Evolutionary conservation across 1,284 basidiomycete species (phyloP).

Genomic region (Cryptococcus sp.): DNA sequence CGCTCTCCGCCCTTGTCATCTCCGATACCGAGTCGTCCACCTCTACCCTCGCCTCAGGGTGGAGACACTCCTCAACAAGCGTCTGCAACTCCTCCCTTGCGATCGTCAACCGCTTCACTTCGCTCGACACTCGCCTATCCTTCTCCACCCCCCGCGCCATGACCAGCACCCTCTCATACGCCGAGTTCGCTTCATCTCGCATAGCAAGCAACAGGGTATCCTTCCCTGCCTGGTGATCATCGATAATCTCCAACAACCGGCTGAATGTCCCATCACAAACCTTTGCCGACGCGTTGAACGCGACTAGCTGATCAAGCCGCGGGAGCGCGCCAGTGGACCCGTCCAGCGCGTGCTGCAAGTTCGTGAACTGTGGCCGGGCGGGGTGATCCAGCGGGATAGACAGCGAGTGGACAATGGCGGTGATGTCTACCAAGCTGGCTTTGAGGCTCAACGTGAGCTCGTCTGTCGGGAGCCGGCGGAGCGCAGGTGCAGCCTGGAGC

Average conservation of each 20-base stretch:
- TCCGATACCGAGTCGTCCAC: conserved; percentile 1
- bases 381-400: background rate
- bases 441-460: background rate
- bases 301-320: conserved; percentile 15
- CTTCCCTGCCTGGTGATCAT: conserved; percentile 4
- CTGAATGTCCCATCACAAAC: conserved; percentile 26
- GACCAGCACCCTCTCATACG: background rate
- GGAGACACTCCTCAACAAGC: conserved; percentile 16
- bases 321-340: conserved; percentile 2
- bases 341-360: conserved; percentile 3
- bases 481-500: background rate
- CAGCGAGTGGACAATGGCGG: background rate
- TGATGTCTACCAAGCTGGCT: background rate
- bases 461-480: background rate
- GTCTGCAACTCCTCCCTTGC: conserved; percentile 25
- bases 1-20: conserved; percentile 3
- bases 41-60: conserved; percentile 2
- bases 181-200: background rate
- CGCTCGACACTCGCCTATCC: conserved; percentile 21
- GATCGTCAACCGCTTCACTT: conserved; percentile 17
- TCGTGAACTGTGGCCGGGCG: background rate
- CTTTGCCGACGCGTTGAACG: conserved; percentile 15
- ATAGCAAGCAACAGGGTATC: background rate
- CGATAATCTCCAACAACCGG: conserved; percentile 25
- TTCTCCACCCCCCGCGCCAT: conserved; percentile 5